Conservation (phyloP, 805 yeast species). For the Lipomyces sp. region DNA sequence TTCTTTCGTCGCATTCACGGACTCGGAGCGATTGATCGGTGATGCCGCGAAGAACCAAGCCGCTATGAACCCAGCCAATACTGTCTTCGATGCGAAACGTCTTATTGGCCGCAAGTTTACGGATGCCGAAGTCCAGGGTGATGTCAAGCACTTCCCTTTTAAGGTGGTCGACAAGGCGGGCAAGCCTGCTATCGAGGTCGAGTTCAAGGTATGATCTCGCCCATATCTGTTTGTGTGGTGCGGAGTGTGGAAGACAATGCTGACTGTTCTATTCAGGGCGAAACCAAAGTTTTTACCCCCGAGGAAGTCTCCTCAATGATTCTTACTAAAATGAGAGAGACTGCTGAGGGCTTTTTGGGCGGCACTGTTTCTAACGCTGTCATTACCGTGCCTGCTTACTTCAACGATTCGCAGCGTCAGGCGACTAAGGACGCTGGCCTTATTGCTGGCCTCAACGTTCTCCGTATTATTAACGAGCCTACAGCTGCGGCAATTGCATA, state of each 20-base stretch:
- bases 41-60: conserved; percentile 99
- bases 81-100: conserved; percentile 94
- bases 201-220: conserved; percentile 51
- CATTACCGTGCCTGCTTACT: conserved; percentile 94
- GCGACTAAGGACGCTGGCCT: conserved; percentile 98
- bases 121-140: conserved; percentile 75
- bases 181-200: conserved; percentile 85
- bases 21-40: conserved; percentile 90
- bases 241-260: too few relatives aligned
- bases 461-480: conserved; percentile 94
- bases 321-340: conserved; percentile 86
- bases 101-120: conserved; percentile 79
- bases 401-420: conserved; percentile 97
- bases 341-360: conserved; percentile 89
- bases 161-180: conserved; percentile 71
- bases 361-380: conserved; percentile 83
- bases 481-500: conserved; percentile 99
- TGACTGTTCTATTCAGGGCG: conserved; percentile 56
- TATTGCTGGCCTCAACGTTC: conserved; percentile 91
- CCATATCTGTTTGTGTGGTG: neutral
- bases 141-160: conserved; percentile 87
- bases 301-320: conserved; percentile 95
- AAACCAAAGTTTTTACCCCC: conserved; percentile 80
- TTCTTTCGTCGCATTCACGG: conserved; percentile 94
- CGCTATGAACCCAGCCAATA: conserved; percentile 91